These are phyloP conservation scores for Phaffomyces antillensis DNA, from an alignment of 805 yeast genomes.

Conservation along the genomic window DNA sequence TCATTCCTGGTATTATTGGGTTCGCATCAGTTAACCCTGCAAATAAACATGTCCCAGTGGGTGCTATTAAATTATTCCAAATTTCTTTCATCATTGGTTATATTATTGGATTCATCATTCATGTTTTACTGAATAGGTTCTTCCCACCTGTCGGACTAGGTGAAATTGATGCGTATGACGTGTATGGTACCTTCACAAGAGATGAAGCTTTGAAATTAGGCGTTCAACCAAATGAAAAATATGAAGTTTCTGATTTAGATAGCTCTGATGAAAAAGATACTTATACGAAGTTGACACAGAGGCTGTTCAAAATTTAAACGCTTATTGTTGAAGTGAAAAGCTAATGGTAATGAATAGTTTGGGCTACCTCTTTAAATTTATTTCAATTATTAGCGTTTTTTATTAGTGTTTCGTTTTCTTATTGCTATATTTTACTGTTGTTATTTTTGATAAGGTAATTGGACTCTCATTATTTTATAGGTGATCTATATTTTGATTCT, in stretches of 20 bases:
- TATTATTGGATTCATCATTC: slow-evolving; percentile 18
- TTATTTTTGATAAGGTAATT: too few relatives aligned
- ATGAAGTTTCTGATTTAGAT: neutral
- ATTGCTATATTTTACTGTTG: too few relatives aligned
- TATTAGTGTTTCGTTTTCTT: too few relatives aligned
- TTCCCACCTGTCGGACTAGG: slow-evolving; percentile 26
- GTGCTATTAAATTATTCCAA: slow-evolving; percentile 21
- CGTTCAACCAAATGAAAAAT: slow-evolving; percentile 21
- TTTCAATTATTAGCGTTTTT: too few relatives aligned
- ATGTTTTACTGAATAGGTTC: slow-evolving; percentile 17
- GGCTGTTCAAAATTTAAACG: slow-evolving; percentile 1
- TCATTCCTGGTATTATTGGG: slow-evolving; percentile 38
- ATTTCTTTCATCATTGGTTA: slow-evolving; percentile 24
- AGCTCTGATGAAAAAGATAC: neutral
- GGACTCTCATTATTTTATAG: too few relatives aligned
- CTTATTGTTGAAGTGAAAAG: neutral
- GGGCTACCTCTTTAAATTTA: too few relatives aligned
- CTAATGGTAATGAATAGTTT: too few relatives aligned
- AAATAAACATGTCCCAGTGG: slow-evolving; percentile 20
- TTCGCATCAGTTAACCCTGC: slow-evolving; percentile 26
- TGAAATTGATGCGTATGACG: slow-evolving; percentile 26
- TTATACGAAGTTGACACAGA: slow-evolving; percentile 1
- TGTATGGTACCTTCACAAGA: slow-evolving; percentile 28
- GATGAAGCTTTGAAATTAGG: slow-evolving; percentile 28
- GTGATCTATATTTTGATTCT: too few relatives aligned